Percentiles rank a stretch among this genome's conserved stretches.
Conservation (phyloP, 495 filamentous ascomycete species). For the Trichodelitschia bisporula region DNA sequence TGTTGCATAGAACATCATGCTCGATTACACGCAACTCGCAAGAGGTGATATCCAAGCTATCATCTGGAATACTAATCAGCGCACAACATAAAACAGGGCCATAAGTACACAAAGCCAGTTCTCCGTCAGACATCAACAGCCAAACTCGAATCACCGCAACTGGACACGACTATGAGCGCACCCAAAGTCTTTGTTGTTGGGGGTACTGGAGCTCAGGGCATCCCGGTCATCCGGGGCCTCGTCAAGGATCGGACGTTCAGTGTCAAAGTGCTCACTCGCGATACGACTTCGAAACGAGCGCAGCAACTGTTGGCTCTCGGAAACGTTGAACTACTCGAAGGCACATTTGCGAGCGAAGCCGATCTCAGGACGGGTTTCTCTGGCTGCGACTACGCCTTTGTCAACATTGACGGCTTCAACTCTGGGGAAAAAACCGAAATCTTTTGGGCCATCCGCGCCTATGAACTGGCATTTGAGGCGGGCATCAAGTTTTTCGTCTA, state of each 20-base stretch:
- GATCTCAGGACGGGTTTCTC: constrained; percentile 15
- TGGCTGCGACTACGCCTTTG: constrained; percentile 5
- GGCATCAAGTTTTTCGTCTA: constrained; percentile 8
- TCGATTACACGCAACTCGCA: no score
- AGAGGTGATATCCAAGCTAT: no score
- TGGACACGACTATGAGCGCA: not conserved
- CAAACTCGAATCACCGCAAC: no score
- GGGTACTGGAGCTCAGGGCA: constrained; percentile 30
- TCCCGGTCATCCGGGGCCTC: constrained; percentile 23
- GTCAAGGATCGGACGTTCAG: constrained; percentile 18
- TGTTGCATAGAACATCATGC: no score
- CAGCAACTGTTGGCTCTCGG: constrained; percentile 15
- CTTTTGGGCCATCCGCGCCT: constrained; percentile 7
- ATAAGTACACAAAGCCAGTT: no score
- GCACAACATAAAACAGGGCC: no score
- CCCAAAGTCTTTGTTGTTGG: constrained; percentile 21
- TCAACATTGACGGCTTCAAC: constrained; percentile 10
- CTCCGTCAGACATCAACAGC: no score
- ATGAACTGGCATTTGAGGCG: constrained; percentile 6
- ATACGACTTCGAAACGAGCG: constrained; percentile 17
- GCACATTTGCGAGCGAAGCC: constrained; percentile 21
- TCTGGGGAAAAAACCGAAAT: constrained; percentile 8
- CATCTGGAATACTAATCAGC: no score
- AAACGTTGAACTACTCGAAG: constrained; percentile 21
- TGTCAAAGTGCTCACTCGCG: constrained; percentile 25